Conservation (phyloP, 1,139 yeast genomes). For the Pichiaceae sp. region DNA sequence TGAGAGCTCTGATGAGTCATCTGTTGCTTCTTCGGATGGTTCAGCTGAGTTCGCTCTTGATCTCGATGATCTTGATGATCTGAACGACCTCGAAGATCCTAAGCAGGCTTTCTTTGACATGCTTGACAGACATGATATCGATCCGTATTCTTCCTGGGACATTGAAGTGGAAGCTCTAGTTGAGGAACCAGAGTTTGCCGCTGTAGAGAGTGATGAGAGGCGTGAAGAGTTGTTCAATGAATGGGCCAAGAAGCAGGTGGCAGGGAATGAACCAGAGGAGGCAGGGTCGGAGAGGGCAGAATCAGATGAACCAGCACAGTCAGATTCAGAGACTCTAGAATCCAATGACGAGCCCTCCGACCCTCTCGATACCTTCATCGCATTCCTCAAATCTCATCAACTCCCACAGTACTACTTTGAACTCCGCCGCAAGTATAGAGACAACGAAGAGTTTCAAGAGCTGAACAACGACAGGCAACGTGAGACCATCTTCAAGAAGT, state of each 20-base stretch:
- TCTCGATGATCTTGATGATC: constrained; percentile 10
- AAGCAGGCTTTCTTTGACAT: constrained; percentile 19
- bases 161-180: constrained; percentile 32
- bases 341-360: constrained; percentile 8
- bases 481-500: neutral
- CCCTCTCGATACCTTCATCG: constrained; percentile 22
- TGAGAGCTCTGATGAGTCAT: neutral
- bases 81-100: constrained; percentile 4
- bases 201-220: constrained; percentile 25
- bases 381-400: constrained; percentile 25
- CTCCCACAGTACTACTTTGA: constrained; percentile 30
- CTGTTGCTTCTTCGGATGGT: no score
- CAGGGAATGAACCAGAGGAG: constrained; percentile 4
- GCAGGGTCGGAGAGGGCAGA: constrained; percentile 4
- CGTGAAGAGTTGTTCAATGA: constrained; percentile 31
- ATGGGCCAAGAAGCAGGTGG: constrained; percentile 25
- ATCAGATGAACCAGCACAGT: constrained; percentile 1
- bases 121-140: constrained; percentile 23
- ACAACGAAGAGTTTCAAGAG: neutral
- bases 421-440: constrained; percentile 31
- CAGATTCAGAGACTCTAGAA: constrained; percentile 1
- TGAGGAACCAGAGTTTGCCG: constrained; percentile 29
- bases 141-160: constrained; percentile 41
- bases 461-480: neutral
- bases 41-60: constrained; percentile 10